A percentile compares a stretch with the other conserved stretches of the same genome.
Evolutionary conservation across 75 land plant genomes (phyloP).

Genomic region (Larix kaempferi): DNA sequence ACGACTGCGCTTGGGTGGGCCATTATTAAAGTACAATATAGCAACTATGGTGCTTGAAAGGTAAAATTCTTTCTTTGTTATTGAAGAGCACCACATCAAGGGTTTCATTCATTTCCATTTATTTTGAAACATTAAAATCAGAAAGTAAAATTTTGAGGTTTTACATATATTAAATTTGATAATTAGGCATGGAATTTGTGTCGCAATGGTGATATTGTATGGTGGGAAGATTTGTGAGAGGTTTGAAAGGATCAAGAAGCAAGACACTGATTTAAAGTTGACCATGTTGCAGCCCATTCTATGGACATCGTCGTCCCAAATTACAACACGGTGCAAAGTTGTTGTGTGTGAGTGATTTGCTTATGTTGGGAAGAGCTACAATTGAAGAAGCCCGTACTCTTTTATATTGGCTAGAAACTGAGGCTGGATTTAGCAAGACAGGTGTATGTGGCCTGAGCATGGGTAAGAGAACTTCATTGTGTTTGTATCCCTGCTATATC

Average conservation of each 20-base stretch:
- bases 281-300: slow-evolving; percentile 77
- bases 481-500: background rate
- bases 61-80: slow-evolving; percentile 21
- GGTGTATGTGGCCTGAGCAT: slow-evolving; percentile 98
- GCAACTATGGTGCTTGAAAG: slow-evolving; percentile 99
- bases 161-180: background rate
- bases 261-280: background rate
- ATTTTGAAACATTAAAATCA: background rate
- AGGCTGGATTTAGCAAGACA: slow-evolving; percentile 81
- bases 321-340: slow-evolving; percentile 86
- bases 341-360: slow-evolving; percentile 96
- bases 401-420: slow-evolving; percentile 79
- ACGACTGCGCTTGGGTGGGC: slow-evolving; percentile 87
- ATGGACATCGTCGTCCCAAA: slow-evolving; percentile 83
- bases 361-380: slow-evolving; percentile 87
- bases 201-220: background rate
- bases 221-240: background rate
- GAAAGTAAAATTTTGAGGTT: background rate
- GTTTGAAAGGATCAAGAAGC: slow-evolving; percentile 2
- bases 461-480: slow-evolving; percentile 53
- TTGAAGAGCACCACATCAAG: background rate
- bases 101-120: background rate
- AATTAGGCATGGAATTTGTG: background rate
- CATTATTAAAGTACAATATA: slow-evolving; percentile 85
- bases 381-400: slow-evolving; percentile 95